phyloP scores from a whole-genome alignment of 345 rosid genomes.

The Atalantia buxifolia region DNA sequence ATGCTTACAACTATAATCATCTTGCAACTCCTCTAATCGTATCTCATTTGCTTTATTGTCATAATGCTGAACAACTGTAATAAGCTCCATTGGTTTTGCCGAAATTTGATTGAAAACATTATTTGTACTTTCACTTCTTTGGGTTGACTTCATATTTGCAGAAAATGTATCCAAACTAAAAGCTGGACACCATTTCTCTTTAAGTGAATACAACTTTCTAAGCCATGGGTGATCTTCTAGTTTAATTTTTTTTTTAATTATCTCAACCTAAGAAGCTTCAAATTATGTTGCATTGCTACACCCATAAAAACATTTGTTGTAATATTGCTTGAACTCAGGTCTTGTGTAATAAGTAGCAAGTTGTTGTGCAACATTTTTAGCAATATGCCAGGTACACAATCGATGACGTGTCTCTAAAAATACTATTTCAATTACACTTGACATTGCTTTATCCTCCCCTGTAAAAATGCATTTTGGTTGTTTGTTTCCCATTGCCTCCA shows the following conservation, averaged over 20 bases:
- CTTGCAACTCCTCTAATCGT: too few species aligned
- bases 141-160: too few species aligned
- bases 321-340: not conserved
- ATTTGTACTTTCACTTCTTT: too few species aligned
- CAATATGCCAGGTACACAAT: not conserved
- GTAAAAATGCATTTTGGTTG: not conserved
- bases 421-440: not conserved
- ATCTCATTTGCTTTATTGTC: too few species aligned
- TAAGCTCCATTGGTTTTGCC: too few species aligned
- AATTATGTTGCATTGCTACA: not conserved
- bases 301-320: not conserved
- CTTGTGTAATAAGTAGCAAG: not conserved
- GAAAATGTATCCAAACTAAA: not conserved
- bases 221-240: not conserved
- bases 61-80: too few species aligned
- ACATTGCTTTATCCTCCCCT: not conserved
- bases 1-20: too few species aligned
- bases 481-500: not conserved
- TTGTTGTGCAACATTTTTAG: not conserved
- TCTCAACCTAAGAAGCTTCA: not conserved
- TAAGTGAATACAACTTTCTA: not conserved
- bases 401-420: not conserved
- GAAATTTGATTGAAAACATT: too few species aligned
- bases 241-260: not conserved
- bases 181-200: not conserved